Evolutionary conservation across 2,329 filamentous ascomycete species (phyloP).

Genomic region (Sclerotinia glacialis): DNA sequence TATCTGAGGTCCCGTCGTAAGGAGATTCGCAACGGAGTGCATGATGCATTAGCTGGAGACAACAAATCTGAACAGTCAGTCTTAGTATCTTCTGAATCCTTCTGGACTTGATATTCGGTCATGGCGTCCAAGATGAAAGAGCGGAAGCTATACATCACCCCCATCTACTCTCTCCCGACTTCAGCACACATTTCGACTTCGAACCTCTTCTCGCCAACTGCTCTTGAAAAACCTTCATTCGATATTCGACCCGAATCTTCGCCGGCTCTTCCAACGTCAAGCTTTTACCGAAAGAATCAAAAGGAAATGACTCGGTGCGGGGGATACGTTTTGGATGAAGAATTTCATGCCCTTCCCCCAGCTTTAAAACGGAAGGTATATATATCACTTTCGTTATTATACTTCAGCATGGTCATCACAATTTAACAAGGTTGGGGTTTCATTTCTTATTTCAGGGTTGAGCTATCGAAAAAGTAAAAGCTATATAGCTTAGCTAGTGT

Average conservation of each 20-base stretch:
- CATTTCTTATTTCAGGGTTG: slow-evolving; percentile 2
- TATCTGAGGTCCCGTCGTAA: slow-evolving; percentile 17
- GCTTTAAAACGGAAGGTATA: slow-evolving; percentile 52
- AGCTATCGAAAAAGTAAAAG: slow-evolving; percentile 15
- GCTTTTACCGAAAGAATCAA: slow-evolving; percentile 36
- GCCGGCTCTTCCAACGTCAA: slow-evolving; percentile 26
- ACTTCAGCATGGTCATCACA: slow-evolving; percentile 13
- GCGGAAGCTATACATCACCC: slow-evolving; percentile 16
- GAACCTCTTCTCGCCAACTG: slow-evolving; percentile 29
- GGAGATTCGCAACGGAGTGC: slow-evolving; percentile 16
- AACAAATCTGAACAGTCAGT: slow-evolving; percentile 19
- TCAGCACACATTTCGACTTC: slow-evolving; percentile 25
- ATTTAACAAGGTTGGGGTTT: slow-evolving; percentile 9
- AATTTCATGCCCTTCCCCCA: slow-evolving; percentile 50
- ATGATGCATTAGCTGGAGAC: slow-evolving; percentile 23
- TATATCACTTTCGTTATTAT: slow-evolving; percentile 31
- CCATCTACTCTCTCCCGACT: slow-evolving; percentile 28
- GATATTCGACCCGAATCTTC: slow-evolving; percentile 32
- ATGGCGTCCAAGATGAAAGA: slow-evolving; percentile 18
- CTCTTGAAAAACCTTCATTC: slow-evolving; percentile 34
- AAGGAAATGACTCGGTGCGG: slow-evolving; percentile 36
- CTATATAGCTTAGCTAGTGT: slow-evolving; percentile 17
- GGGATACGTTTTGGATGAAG: slow-evolving; percentile 42
- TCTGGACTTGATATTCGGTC: slow-evolving; percentile 13
- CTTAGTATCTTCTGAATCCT: slow-evolving; percentile 15